Base-by-base conservation (phyloP, 2,329 filamentous ascomycete species). In the Eurotiales sp. region DNA sequence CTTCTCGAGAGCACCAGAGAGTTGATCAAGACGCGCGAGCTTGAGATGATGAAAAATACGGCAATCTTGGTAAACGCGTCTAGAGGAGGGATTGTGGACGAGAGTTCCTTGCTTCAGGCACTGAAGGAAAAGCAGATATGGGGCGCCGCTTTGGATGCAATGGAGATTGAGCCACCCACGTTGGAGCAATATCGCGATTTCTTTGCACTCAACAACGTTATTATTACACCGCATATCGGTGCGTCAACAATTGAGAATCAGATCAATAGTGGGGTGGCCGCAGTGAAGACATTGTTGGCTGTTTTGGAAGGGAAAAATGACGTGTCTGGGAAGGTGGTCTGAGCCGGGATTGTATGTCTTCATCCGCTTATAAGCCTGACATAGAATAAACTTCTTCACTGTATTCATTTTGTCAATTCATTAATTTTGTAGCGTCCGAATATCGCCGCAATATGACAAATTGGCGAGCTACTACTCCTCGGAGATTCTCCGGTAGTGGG, bases 121-220 rank as follows among this genome's bases (percentile, higher is more conserved):
- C 32, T 72, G 1, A 43, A 52, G 1, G 61, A 67, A 14, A 54
- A 60, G 1, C 44, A 63, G 4, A 65, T 71, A 1, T 69, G 59
- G 58, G 68, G 68, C 1, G 69, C 68, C 1, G 68, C 67, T 0
- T 39, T 72, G 3, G 69, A 72, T 36, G 68, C 64, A 10, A 64
- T 67, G 17, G 64, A 65, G 37, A 46, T 68, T 21, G 69, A 72
- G 41, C 69, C 69, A 0, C 68, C 69, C 0, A 70, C 56, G 2
- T 46, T 59, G n/a, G 63, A 66, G 30, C 59, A 52, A 21, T 70
- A 71, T 36, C 30, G 42, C 2, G 55, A 57, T 0, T 53, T 71
- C 0, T 67, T 67, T 63, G 52, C 60, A 1, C 27, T 37, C 22
- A 42, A 46, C 6, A 60, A 64, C 0, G 61, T 65, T 8, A 51